Base-by-base conservation (phyloP, 1,284 basidiomycete species). In the Sporisorium graminicola region DNA sequence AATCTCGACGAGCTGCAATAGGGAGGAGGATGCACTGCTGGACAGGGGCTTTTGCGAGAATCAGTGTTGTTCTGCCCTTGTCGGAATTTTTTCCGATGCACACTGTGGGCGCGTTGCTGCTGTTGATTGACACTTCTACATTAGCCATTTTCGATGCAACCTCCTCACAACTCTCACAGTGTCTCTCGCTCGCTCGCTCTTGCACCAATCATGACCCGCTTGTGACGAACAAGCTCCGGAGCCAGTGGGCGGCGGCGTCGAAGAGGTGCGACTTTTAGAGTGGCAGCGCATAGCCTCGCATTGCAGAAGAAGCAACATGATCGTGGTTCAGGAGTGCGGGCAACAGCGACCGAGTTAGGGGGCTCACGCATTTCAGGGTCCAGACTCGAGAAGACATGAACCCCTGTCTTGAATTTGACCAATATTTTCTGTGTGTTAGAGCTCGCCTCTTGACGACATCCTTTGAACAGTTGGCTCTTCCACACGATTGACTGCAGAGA, bases 81-180 rank as follows among this genome's bases (percentile, higher is more conserved):
- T n/a, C n/a, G n/a, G 22, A 44, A 56, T 46, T 57, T 57, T 31
- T 27, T 49, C 47, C 46, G 24, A 47, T 10, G 14, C 5, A n/a
- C n/a, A 3, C 7, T 1, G 43, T 26, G 10, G 22, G 18, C 18
- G 35, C 22, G 51, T 24, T 12, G 20, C 37, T 12, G 20, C 37
- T 18, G 69, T 66, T 72, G 69, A 47, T 47, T 72, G 69, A 72
- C 69, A 62, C 20, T 58, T 72, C 69, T 66, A 72, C 63, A 42
- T 5, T 27, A 26, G 37, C 31, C 27, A 35, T 16, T 6, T 27
- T 47, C 46, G 26, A 27, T 9, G 5, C 47, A 14, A 49, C 27
- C 10, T 13, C 35, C 8, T 37, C 14, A 26, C 26, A 29, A 5
- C 37, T n/a, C 37, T 31, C 27, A 5, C 5, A 31, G 5, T 31